These are phyloP conservation scores for Chenopodium quinoa DNA, from an alignment of 148 eudicot species.

Conservation along the genomic window DNA sequence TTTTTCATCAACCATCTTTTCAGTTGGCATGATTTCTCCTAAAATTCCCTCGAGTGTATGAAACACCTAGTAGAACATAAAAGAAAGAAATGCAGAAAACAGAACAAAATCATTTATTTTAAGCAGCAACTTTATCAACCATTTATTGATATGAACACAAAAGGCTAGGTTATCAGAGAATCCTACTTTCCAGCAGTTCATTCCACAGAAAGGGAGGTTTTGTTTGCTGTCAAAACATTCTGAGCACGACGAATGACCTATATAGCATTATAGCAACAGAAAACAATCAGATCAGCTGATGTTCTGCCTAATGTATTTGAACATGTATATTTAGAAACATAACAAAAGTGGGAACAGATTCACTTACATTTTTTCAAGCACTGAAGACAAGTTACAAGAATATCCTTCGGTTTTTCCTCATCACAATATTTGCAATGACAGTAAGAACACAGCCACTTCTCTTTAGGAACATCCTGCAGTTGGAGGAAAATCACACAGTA, in stretches of 20 bases:
- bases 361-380: slow-evolving; percentile 51
- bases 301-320: no score
- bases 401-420: not conserved
- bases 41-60: slow-evolving; percentile 28
- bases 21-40: slow-evolving; percentile 25
- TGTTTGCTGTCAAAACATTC: not conserved
- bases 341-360: not conserved
- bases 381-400: slow-evolving; percentile 34
- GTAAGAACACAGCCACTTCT: slow-evolving; percentile 49
- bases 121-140: not conserved
- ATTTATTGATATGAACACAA: not conserved
- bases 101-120: not conserved
- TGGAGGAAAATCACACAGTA: not conserved
- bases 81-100: not conserved
- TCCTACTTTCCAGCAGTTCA: slow-evolving; percentile 22
- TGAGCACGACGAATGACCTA: slow-evolving; percentile 26
- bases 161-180: not conserved
- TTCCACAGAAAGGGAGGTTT: slow-evolving; percentile 20
- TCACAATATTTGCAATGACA: slow-evolving; percentile 57
- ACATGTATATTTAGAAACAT: not conserved
- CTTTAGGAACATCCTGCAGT: slow-evolving; percentile 42
- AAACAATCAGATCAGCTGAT: slow-evolving; percentile 2
- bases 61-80: slow-evolving; percentile 35
- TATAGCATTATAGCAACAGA: not conserved
- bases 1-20: no score